Evolutionary conservation across 2,329 filamentous ascomycete genomes (phyloP).

Genomic region (Cryphonectria parasitica): DNA sequence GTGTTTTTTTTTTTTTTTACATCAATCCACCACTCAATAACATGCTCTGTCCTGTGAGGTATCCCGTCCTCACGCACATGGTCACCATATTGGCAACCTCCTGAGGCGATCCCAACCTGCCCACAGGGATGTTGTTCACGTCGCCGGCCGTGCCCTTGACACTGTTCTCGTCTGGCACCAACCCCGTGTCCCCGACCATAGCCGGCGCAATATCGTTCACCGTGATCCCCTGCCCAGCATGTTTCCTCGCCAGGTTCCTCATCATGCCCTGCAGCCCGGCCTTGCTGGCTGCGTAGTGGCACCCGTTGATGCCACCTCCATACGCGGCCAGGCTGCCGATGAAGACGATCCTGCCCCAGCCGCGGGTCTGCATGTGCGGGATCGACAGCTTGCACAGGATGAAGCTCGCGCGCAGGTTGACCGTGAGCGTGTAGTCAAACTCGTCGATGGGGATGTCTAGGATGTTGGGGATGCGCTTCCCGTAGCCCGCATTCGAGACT

Average conservation of each 20-base stretch:
- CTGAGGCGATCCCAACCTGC: slow-evolving; percentile 59
- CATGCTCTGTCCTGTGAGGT: slow-evolving; percentile 61
- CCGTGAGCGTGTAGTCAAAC: slow-evolving; percentile 64
- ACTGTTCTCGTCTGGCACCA: slow-evolving; percentile 61
- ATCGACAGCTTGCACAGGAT: slow-evolving; percentile 63
- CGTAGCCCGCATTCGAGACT: slow-evolving; percentile 68
- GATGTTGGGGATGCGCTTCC: slow-evolving; percentile 60
- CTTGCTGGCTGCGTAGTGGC: slow-evolving; percentile 64
- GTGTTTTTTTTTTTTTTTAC: slow-evolving; percentile 30
- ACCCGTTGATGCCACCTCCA: slow-evolving; percentile 67
- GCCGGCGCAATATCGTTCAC: slow-evolving; percentile 71
- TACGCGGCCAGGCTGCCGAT: slow-evolving; percentile 66
- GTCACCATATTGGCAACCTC: slow-evolving; percentile 65
- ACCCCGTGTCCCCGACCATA: slow-evolving; percentile 68
- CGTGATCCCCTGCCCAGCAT: slow-evolving; percentile 64
- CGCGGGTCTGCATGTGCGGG: slow-evolving; percentile 61
- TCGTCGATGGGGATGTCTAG: slow-evolving; percentile 66
- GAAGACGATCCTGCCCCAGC: slow-evolving; percentile 68
- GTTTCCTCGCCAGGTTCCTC: slow-evolving; percentile 63
- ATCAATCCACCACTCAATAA: slow-evolving; percentile 57
- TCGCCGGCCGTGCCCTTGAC: slow-evolving; percentile 59
- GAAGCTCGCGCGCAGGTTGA: slow-evolving; percentile 67
- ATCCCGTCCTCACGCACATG: slow-evolving; percentile 64
- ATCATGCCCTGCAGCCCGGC: slow-evolving; percentile 67
- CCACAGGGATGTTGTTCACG: slow-evolving; percentile 62